Evolutionary conservation across 2,329 filamentous ascomycete species (phyloP), one percentile per base, ranked within the genome.

Genomic region (Fusarium robinianum): DNA sequence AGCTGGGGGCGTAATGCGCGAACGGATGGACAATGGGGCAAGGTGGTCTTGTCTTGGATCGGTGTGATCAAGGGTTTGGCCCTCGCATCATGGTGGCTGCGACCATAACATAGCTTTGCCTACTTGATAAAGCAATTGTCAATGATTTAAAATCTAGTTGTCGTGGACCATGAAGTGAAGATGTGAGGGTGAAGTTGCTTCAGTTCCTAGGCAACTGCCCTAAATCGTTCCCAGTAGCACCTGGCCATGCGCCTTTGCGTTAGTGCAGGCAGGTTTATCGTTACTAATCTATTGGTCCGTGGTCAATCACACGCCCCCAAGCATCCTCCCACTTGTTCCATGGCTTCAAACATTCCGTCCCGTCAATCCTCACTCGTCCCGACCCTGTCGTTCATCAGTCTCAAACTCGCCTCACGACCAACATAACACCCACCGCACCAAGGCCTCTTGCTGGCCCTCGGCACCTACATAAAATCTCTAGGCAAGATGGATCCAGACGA

Each of bases 401-500:
- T 25, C 21, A 31, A 27, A 29, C 32, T 22, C 39, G 9, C 26
- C n/a, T 6, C 30, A 23, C 21, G 8, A n/a, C n/a, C n/a, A n/a
- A n/a, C n/a, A n/a, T n/a, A n/a, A n/a, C n/a, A n/a, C n/a, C n/a
- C n/a, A n/a, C n/a, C n/a, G n/a, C n/a, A n/a, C n/a, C n/a, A n/a
- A n/a, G 22, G 8, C 22, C 22, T 24, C 22, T n/a, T 8, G 8
- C 22, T 8, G 22, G 22, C 7, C 12, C 17, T 21, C 36, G 12
- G 18, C 22, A 8, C 25, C 36, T 41, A 23, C 19, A 14, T 6
- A 15, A n/a, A n/a, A n/a, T n/a, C n/a, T n/a, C n/a, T n/a, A n/a
- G n/a, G n/a, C n/a, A 23, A 51, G 23, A 78, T 78, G 70, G 71
- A 78, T 31, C 76, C 78, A 57, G 65, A 72, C 27, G 73, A 79